These are phyloP conservation scores for Mangifera indica DNA, from an alignment of 345 rosid genomes.

Conservation along the genomic window DNA sequence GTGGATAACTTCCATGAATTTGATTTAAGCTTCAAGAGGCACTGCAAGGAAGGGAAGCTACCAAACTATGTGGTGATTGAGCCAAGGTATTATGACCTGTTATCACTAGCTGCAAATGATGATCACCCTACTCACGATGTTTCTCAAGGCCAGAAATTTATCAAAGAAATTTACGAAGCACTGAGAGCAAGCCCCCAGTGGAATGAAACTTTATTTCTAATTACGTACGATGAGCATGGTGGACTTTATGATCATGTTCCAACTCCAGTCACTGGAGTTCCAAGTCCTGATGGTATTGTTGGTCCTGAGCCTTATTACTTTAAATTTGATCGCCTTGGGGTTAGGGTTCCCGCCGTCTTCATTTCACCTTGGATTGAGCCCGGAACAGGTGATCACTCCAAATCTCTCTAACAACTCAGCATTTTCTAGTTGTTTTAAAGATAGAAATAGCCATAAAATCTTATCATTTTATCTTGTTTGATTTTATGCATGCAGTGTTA, in stretches of 20 bases:
- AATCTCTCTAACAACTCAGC: no score
- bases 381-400: slow-evolving; percentile 52
- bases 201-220: slow-evolving; percentile 62
- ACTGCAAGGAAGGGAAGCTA: slow-evolving; percentile 71
- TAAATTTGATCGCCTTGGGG: slow-evolving; percentile 78
- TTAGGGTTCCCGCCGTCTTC: slow-evolving; percentile 68
- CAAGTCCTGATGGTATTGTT: slow-evolving; percentile 71
- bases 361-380: slow-evolving; percentile 88
- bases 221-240: slow-evolving; percentile 85
- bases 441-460: no score
- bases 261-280: slow-evolving; percentile 70
- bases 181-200: slow-evolving; percentile 83
- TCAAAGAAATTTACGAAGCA: slow-evolving; percentile 79
- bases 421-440: no score
- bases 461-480: no score
- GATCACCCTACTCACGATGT: slow-evolving; percentile 86
- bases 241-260: slow-evolving; percentile 92
- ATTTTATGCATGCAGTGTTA: slow-evolving; percentile 49
- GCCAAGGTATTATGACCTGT: slow-evolving; percentile 63
- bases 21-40: slow-evolving; percentile 61
- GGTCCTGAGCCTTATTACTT: slow-evolving; percentile 64
- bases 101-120: slow-evolving; percentile 61
- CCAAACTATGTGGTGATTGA: slow-evolving; percentile 87
- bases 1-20: slow-evolving; percentile 64
- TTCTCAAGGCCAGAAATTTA: slow-evolving; percentile 69